A percentile compares a stretch with the other conserved stretches of the same genome.
These are phyloP conservation scores for Carex kokanica DNA, from an alignment of 176 grass and related monocot species.

Conservation along the genomic window DNA sequence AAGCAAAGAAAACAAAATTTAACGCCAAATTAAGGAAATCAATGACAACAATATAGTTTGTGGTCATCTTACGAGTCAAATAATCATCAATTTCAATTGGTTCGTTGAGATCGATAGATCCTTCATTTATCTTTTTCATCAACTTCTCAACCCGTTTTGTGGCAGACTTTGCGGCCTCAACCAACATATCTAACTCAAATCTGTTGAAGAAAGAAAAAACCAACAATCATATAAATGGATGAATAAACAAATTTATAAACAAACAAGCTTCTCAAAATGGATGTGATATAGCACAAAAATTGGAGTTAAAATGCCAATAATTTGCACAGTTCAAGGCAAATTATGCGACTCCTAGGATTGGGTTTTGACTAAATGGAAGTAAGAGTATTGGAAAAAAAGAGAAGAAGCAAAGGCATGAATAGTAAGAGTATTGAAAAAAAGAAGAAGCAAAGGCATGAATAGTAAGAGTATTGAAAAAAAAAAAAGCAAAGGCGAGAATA, in stretches of 20 bases:
- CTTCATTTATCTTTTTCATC: conserved; percentile 10
- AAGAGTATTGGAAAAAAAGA: not conserved
- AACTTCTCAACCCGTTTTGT: conserved; percentile 6
- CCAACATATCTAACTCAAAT: conserved; percentile 31
- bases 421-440: not conserved
- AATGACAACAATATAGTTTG: not conserved
- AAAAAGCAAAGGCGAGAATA: not conserved
- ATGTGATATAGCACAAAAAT: not conserved
- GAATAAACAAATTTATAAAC: not conserved
- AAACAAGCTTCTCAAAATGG: not conserved
- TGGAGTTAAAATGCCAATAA: not conserved
- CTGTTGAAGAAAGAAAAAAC: conserved; percentile 13
- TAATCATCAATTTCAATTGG: conserved; percentile 17
- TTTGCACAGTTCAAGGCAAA: not conserved
- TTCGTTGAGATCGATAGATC: not conserved
- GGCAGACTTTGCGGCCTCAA: conserved; percentile 16
- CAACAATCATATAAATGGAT: not conserved
- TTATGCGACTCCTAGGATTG: not conserved
- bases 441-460: no score
- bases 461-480: no score
- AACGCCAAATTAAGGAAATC: not conserved
- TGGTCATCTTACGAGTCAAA: conserved; percentile 17
- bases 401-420: no score
- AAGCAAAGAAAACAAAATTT: conserved; percentile 24
- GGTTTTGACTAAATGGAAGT: not conserved